A percentile compares a stretch with the other conserved stretches of the same genome.
phyloP scores from a whole-genome alignment of 176 grass and related monocot genomes.

The Triticum aestivum region DNA sequence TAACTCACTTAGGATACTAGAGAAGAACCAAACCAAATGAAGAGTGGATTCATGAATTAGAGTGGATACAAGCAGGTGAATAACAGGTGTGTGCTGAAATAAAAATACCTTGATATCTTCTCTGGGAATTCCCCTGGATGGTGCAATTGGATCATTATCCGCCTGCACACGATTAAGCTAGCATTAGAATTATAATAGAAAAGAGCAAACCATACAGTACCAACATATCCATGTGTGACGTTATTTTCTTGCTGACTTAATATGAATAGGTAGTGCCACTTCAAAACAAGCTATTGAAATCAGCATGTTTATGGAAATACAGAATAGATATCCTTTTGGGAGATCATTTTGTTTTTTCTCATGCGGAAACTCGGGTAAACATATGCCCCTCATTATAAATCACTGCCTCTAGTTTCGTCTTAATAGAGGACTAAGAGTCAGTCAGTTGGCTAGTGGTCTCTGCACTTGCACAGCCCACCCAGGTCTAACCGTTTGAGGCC shows the following conservation, averaged over 20 bases:
- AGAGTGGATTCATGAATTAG: not conserved
- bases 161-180: constrained; percentile 53
- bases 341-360: not conserved
- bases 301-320: not conserved
- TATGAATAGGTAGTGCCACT: not conserved
- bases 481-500: not conserved
- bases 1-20: not conserved
- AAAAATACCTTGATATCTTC: constrained; percentile 85
- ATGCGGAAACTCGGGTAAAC: not conserved
- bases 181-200: constrained; percentile 30
- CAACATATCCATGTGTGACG: not conserved
- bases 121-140: constrained; percentile 89
- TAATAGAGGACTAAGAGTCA: not conserved
- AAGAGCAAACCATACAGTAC: not conserved
- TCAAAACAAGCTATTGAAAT: not conserved
- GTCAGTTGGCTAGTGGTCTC: not conserved
- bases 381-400: not conserved
- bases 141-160: constrained; percentile 90
- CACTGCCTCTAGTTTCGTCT: not conserved
- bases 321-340: not conserved
- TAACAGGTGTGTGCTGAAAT: not conserved
- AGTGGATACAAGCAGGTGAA: not conserved
- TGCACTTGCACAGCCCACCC: not conserved
- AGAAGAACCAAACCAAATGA: not conserved
- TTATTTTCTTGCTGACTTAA: not conserved